phyloP scores from a whole-genome alignment of 2,329 filamentous ascomycete species.

The Alternaria sp. region DNA sequence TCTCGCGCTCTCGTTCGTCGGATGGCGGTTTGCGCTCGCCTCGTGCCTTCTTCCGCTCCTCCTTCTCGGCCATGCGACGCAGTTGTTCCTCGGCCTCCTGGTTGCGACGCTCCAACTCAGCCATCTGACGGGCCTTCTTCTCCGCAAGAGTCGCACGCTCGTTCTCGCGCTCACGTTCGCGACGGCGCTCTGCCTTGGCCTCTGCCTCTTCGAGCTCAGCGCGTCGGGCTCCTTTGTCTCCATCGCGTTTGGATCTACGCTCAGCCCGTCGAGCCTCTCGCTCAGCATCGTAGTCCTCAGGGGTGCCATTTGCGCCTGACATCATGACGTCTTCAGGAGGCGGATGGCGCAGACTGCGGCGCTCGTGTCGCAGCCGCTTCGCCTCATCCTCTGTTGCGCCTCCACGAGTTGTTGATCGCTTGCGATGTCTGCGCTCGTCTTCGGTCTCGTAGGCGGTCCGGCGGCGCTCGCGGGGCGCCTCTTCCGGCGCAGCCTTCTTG shows the following conservation, averaged over 20 bases:
- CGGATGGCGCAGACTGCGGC: constrained; percentile 41
- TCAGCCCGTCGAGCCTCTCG: constrained; percentile 48
- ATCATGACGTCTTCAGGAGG: constrained; percentile 36
- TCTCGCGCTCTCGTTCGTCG: constrained; percentile 43
- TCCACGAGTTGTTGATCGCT: constrained; percentile 45
- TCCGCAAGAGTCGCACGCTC: constrained; percentile 42
- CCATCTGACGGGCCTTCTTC: constrained; percentile 47
- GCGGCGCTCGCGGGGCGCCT: constrained; percentile 42
- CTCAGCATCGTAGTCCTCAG: constrained; percentile 42
- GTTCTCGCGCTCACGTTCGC: constrained; percentile 47
- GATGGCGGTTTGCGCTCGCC: constrained; percentile 38
- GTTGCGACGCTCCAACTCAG: constrained; percentile 48
- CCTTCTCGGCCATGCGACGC: constrained; percentile 50
- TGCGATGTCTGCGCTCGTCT: constrained; percentile 46
- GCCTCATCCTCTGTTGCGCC: constrained; percentile 46
- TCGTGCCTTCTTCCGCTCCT: constrained; percentile 40
- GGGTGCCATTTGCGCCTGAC: constrained; percentile 31
- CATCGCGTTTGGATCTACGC: constrained; percentile 40
- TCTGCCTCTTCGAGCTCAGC: constrained; percentile 46
- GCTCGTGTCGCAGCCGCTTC: constrained; percentile 45
- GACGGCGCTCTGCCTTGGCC: constrained; percentile 44
- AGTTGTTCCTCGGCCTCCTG: constrained; percentile 47
- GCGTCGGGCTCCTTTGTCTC: constrained; percentile 45
- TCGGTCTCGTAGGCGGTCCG: constrained; percentile 45
- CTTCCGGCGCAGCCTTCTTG: constrained; percentile 41